Evolutionary conservation across 441 rosid species (phyloP), one percentile per base, ranked within the genome.

Genomic region (Codiaeum variegatum): DNA sequence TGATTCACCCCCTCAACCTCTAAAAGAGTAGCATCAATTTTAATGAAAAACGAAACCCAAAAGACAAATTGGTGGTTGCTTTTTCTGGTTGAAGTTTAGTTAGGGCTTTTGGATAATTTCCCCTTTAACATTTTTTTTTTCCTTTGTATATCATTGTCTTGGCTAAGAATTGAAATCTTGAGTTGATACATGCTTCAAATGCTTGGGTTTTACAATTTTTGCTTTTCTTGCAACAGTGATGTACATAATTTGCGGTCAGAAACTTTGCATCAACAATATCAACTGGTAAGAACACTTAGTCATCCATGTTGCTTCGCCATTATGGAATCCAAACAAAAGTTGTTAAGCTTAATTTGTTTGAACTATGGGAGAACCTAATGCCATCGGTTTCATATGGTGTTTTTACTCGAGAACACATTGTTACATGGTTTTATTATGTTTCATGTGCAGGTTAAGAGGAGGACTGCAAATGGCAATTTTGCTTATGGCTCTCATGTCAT

Each of bases 401-500:
- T 26, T 54, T 73, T 21, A 7, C 31, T 40, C 19, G 44, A 73
- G 44, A 73, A 54, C 6, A 51, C 23, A 40, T 72, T 32, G 54
- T 46, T 32, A 46, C 56, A 36, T 42, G 32, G 73, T 70, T 82
- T 58, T 64, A 31, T 38, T 13, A 28, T 76, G 61, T 51, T 76
- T 34, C 75, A 76, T 80, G 69, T 77, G 62, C 86, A 90, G 98
- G 98, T 95, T 74, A 95, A 90, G 81, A 77, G 7, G 81, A 90
- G 94, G 85, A 95, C 98, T 46, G 67, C 81, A 21, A 80, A 72
- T 76, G 85, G 29, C 24, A 81, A 83, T 76, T 78, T 70, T 71
- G 64, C 64, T n/a, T 88, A 78, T 71, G 95, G 98, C 58, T 95
- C 99, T 73, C 99, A 95, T 81, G 99, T 93, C 77, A 90, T 93